Evolutionary conservation across 169 alveolate species (phyloP).

Genomic region (Plasmodium ovale): DNA sequence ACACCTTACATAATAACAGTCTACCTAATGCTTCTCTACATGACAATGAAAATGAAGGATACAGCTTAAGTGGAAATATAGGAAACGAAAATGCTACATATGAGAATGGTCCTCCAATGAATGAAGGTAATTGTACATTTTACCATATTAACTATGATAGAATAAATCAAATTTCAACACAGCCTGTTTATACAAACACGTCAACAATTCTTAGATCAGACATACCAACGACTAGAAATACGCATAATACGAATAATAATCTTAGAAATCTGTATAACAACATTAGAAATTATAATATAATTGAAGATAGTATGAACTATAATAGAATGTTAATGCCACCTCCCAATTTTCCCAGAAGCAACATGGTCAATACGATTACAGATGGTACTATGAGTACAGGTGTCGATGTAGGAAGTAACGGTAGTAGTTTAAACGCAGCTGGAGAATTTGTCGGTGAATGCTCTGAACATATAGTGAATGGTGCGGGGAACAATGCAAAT

Average conservation of each 20-base stretch:
- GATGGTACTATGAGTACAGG: not conserved
- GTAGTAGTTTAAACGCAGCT: not conserved
- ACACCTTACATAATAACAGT: not conserved
- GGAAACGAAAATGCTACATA: constrained; percentile 17
- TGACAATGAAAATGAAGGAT: no score
- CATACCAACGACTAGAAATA: not conserved
- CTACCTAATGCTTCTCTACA: not conserved
- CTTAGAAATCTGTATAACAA: constrained; percentile 58
- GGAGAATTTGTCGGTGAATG: no score
- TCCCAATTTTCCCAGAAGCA: not conserved
- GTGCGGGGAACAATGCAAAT: not conserved
- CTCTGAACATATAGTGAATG: not conserved
- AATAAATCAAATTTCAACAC: constrained; percentile 12
- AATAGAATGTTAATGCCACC: constrained; percentile 6
- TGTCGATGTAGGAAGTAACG: not conserved
- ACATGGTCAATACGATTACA: not conserved
- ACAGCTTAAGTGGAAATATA: constrained; percentile 7
- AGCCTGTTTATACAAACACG: constrained; percentile 2
- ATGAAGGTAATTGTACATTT: not conserved
- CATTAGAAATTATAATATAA: constrained; percentile 67
- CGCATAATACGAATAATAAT: constrained; percentile 16
- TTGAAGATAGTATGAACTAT: constrained; percentile 24
- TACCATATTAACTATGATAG: constrained; percentile 47
- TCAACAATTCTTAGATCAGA: constrained; percentile 31
- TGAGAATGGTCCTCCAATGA: not conserved